These are phyloP conservation scores for Boletus sp. DNA, from an alignment of 768 basidiomycete genomes.

Conservation along the genomic window DNA sequence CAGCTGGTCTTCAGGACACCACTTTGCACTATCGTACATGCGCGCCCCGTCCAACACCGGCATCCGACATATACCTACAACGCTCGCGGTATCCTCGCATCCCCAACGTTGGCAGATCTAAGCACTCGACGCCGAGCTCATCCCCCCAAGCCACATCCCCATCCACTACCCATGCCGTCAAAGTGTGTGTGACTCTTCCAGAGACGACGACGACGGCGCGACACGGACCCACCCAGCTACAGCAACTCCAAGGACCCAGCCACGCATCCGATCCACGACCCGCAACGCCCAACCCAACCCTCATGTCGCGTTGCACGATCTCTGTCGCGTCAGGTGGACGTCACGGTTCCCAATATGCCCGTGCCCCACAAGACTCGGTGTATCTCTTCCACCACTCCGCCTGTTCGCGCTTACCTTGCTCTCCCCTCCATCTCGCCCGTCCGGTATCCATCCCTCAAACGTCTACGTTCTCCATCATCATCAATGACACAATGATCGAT, in stretches of 20 bases:
- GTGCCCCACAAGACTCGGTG: constrained; percentile 82
- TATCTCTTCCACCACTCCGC: constrained; percentile 28
- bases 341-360: constrained; percentile 90
- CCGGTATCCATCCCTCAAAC: constrained; percentile 64
- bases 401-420: background rate
- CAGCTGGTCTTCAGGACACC: background rate
- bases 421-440: constrained; percentile 58
- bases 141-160: constrained; percentile 50
- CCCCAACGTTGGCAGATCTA: constrained; percentile 52
- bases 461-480: constrained; percentile 72
- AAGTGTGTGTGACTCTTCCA: constrained; percentile 41
- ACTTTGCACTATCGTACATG: background rate
- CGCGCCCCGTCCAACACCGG: background rate
- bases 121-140: constrained; percentile 57
- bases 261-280: constrained; percentile 42
- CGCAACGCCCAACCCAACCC: constrained; percentile 55
- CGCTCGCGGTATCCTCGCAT: constrained; percentile 45
- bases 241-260: constrained; percentile 88
- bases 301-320: constrained; percentile 66
- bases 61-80: constrained; percentile 40
- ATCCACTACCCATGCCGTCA: constrained; percentile 71
- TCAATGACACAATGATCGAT: constrained; percentile 88
- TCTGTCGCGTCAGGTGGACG: constrained; percentile 93
- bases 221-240: background rate
- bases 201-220: too few species aligned